phyloP scores from a whole-genome alignment of 768 basidiomycete species.

The Collybia sordida region DNA sequence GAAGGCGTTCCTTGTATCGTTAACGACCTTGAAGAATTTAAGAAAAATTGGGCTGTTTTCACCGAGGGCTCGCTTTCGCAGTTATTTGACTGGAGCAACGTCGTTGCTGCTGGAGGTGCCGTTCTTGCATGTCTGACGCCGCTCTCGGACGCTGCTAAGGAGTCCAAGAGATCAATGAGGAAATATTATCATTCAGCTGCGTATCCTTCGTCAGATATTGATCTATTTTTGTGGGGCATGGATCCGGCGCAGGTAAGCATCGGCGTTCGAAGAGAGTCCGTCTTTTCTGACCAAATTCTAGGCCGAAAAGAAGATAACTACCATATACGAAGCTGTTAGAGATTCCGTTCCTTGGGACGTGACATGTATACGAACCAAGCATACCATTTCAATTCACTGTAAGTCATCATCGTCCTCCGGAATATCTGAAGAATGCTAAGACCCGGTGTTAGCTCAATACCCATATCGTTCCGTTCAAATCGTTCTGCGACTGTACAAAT shows the following conservation, averaged over 20 bases:
- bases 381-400: constrained; percentile 67
- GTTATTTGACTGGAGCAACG: constrained; percentile 60
- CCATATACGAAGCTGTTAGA: constrained; percentile 62
- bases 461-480: constrained; percentile 69
- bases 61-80: constrained; percentile 62
- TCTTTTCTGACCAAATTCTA: constrained; percentile 13
- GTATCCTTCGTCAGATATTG: constrained; percentile 63
- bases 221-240: constrained; percentile 63
- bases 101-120: constrained; percentile 60
- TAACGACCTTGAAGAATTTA: constrained; percentile 52
- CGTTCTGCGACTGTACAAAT: constrained; percentile 58
- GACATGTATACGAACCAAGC: constrained; percentile 64
- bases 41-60: constrained; percentile 64
- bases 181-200: constrained; percentile 55
- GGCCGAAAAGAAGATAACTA: constrained; percentile 59
- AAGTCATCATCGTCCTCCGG: constrained; percentile 13
- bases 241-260: constrained; percentile 47
- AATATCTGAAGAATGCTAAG: neutral
- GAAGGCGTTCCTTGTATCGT: constrained; percentile 53
- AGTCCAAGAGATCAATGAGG: constrained; percentile 53
- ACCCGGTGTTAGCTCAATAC: constrained; percentile 47
- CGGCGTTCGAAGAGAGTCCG: neutral
- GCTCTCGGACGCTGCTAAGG: constrained; percentile 45
- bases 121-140: constrained; percentile 59
- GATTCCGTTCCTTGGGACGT: constrained; percentile 71